Conservation (phyloP, 495 filamentous ascomycete species). For the Neurospora sp. region DNA sequence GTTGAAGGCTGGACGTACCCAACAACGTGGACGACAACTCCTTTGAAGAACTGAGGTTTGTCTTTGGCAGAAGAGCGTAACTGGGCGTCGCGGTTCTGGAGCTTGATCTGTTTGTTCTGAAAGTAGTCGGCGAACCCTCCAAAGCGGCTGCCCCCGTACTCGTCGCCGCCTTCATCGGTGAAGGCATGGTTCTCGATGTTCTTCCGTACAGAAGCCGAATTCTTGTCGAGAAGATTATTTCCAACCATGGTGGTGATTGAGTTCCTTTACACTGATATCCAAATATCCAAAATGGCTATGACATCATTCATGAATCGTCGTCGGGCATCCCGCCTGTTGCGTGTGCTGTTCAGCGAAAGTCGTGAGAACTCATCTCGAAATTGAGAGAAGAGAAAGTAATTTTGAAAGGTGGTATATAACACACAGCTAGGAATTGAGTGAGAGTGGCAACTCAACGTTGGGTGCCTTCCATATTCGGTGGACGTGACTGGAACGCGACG, state of each 20-base stretch:
- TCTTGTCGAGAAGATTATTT: slow-evolving; percentile 49
- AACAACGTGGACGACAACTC: slow-evolving; percentile 79
- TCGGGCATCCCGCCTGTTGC: not conserved
- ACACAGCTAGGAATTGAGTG: not conserved
- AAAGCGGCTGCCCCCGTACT: slow-evolving; percentile 80
- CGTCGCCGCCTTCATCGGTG: slow-evolving; percentile 66
- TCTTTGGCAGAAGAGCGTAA: slow-evolving; percentile 53
- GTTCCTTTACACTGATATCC: not conserved
- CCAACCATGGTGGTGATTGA: slow-evolving; percentile 59
- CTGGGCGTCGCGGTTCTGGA: slow-evolving; percentile 85
- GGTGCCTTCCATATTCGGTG: not conserved
- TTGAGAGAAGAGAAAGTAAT: no score
- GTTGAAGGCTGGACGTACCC: slow-evolving; percentile 70
- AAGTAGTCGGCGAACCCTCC: slow-evolving; percentile 87
- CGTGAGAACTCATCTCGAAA: not conserved
- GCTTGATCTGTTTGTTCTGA: slow-evolving; percentile 85
- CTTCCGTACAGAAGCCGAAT: slow-evolving; percentile 69
- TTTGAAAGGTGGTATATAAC: not conserved
- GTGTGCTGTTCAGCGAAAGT: not conserved
- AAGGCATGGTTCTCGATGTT: slow-evolving; percentile 64
- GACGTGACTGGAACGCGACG: not conserved
- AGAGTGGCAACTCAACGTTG: not conserved
- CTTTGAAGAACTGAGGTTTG: slow-evolving; percentile 78
- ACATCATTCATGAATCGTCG: not conserved
- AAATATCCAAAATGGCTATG: not conserved